Evolutionary conservation across 352 stramenopile genomes (phyloP).

Genomic region (Blastocystis sp.): DNA sequence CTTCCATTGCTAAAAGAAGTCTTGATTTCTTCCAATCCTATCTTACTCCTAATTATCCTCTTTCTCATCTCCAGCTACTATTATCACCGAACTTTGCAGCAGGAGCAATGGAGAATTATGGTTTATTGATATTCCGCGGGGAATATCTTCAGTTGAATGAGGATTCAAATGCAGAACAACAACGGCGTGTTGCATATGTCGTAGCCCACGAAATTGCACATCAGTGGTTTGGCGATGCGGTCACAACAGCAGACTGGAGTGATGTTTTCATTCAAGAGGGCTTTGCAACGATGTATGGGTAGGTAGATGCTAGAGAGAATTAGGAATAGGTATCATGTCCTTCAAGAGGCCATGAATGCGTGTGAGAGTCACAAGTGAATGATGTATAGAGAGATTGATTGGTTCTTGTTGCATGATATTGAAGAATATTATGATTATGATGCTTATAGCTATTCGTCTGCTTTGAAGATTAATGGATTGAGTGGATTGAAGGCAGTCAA

Average conservation of each 20-base stretch:
- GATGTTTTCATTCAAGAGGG: conserved; percentile 51
- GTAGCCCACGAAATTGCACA: conserved; percentile 45
- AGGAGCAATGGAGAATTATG: conserved; percentile 58
- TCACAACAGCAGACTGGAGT: conserved; percentile 29
- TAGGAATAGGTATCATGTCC: neutral
- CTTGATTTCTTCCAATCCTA: conserved; percentile 13
- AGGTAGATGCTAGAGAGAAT: neutral
- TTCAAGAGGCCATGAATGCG: neutral
- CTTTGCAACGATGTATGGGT: conserved; percentile 11
- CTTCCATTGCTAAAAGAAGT: neutral
- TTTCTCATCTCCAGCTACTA: conserved; percentile 43
- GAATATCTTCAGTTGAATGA: conserved; percentile 13
- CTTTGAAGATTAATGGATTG: neutral
- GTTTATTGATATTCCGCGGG: conserved; percentile 4
- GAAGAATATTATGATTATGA: conserved; percentile 27
- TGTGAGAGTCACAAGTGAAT: neutral
- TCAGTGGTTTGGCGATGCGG: conserved; percentile 41
- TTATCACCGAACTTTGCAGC: conserved; percentile 30
- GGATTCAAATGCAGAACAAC: neutral
- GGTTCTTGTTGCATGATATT: neutral
- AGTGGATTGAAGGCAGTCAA: conserved; percentile 33
- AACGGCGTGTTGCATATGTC: conserved; percentile 26
- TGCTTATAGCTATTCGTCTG: neutral
- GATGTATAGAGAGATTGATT: neutral
- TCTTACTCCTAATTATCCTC: neutral